Conservation (phyloP, 805 yeast genomes). For the Wickerhamiella azymoides region DNA sequence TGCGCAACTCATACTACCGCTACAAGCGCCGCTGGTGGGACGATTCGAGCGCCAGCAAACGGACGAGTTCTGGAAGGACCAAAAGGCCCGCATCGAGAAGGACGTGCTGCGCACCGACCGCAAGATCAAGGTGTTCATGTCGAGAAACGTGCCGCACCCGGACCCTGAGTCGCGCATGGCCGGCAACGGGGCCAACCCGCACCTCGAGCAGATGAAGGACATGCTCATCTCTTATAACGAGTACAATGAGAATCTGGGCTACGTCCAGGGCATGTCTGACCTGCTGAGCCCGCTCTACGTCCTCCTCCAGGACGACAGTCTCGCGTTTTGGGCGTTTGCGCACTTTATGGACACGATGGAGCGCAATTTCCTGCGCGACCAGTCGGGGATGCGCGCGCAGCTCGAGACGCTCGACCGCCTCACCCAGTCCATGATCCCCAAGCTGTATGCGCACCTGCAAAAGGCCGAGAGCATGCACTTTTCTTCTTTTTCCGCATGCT, state of each 20-base stretch:
- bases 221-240: conserved; percentile 78
- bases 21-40: conserved; percentile 61
- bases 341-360: conserved; percentile 92
- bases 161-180: conserved; percentile 40
- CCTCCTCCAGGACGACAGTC: conserved; percentile 47
- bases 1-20: conserved; percentile 44
- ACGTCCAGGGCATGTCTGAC: conserved; percentile 98
- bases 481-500: conserved; percentile 93
- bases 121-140: conserved; percentile 48
- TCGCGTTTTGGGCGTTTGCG: conserved; percentile 80
- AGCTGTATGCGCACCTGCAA: conserved; percentile 65
- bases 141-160: conserved; percentile 30
- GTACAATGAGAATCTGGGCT: conserved; percentile 70
- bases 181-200: conserved; percentile 60
- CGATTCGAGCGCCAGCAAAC: conserved; percentile 38
- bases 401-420: conserved; percentile 71
- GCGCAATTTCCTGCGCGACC: conserved; percentile 80
- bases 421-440: conserved; percentile 82
- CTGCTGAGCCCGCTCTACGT: conserved; percentile 72
- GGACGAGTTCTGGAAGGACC: conserved; percentile 76
- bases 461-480: conserved; percentile 80
- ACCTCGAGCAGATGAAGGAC: conserved; percentile 56
- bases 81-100: conserved; percentile 76
- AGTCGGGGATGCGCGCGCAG: conserved; percentile 84
- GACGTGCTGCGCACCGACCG: conserved; percentile 90